Evolutionary conservation across 371 early-diverging fungal genomes (phyloP).

Genomic region (Rhizopus microsporus): DNA sequence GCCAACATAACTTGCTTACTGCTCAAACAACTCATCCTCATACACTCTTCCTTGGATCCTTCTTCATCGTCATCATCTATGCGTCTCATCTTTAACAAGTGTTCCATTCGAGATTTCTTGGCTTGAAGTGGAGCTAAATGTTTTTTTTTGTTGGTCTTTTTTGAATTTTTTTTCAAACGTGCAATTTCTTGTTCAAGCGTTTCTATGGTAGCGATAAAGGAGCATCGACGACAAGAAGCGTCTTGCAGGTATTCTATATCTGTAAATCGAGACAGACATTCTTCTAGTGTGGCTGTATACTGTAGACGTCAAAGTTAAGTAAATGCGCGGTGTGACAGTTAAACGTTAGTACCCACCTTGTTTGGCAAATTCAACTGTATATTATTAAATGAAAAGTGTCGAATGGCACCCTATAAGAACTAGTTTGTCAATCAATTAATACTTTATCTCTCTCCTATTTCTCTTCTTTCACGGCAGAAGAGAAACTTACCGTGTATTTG

Average conservation of each 20-base stretch:
- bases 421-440: no score
- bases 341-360: slow-evolving; percentile 31
- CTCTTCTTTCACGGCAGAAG: background rate
- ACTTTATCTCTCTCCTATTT: background rate
- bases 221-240: slow-evolving; percentile 73
- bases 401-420: slow-evolving; percentile 60
- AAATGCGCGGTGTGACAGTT: no score
- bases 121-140: slow-evolving; percentile 20
- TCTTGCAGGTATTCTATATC: slow-evolving; percentile 74
- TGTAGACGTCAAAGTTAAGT: background rate
- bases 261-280: slow-evolving; percentile 63
- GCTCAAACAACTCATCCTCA: slow-evolving; percentile 31
- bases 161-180: slow-evolving; percentile 41
- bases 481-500: slow-evolving; percentile 59
- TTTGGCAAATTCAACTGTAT: slow-evolving; percentile 66
- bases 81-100: slow-evolving; percentile 10
- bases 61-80: slow-evolving; percentile 29
- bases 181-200: slow-evolving; percentile 33
- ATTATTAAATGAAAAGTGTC: slow-evolving; percentile 75
- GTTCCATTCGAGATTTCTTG: slow-evolving; percentile 12
- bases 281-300: slow-evolving; percentile 60
- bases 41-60: slow-evolving; percentile 6
- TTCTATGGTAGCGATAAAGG: slow-evolving; percentile 53
- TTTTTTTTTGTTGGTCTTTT: slow-evolving; percentile 23
- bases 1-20: slow-evolving; percentile 67